phyloP scores from a whole-genome alignment of 1,139 yeast genomes.

The Yamadazyma trypodendri region DNA sequence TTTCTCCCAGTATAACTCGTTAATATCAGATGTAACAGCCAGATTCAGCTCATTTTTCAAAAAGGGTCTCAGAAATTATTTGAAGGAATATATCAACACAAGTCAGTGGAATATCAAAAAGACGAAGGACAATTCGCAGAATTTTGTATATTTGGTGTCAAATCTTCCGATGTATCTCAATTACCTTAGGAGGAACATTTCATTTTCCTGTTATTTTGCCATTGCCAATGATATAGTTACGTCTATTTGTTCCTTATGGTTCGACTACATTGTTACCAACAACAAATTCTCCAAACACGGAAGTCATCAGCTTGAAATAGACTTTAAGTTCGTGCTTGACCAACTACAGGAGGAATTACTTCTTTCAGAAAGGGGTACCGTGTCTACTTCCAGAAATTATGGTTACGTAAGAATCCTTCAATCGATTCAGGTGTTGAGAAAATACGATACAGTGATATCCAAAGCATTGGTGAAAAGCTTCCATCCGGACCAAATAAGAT shows the following conservation, averaged over 20 bases:
- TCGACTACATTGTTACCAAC: conserved; percentile 60
- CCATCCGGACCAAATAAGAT: conserved; percentile 21
- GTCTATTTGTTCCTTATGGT: conserved; percentile 47
- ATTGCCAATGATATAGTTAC: conserved; percentile 41
- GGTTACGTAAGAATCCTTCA: conserved; percentile 31
- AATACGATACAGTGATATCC: conserved; percentile 23
- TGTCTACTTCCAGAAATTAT: conserved; percentile 27
- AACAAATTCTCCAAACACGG: conserved; percentile 62
- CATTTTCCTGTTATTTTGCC: conserved; percentile 28
- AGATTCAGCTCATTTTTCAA: conserved; percentile 47
- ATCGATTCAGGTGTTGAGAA: conserved; percentile 41
- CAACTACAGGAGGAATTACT: conserved; percentile 28
- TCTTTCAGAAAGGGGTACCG: conserved; percentile 14
- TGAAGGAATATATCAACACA: conserved; percentile 53
- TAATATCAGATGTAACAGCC: conserved; percentile 37
- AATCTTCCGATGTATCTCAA: conserved; percentile 36
- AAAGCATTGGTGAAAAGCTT: conserved; percentile 13
- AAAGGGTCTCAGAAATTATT: conserved; percentile 46
- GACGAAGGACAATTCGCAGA: conserved; percentile 27
- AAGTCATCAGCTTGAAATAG: conserved; percentile 53
- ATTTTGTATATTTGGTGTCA: conserved; percentile 35
- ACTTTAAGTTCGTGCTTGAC: conserved; percentile 47
- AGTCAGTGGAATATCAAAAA: conserved; percentile 36
- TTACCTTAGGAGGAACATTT: conserved; percentile 29
- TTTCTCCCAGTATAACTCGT: conserved; percentile 42